Conservation (phyloP, 805 yeast species). For the Danielia reshetovae region DNA sequence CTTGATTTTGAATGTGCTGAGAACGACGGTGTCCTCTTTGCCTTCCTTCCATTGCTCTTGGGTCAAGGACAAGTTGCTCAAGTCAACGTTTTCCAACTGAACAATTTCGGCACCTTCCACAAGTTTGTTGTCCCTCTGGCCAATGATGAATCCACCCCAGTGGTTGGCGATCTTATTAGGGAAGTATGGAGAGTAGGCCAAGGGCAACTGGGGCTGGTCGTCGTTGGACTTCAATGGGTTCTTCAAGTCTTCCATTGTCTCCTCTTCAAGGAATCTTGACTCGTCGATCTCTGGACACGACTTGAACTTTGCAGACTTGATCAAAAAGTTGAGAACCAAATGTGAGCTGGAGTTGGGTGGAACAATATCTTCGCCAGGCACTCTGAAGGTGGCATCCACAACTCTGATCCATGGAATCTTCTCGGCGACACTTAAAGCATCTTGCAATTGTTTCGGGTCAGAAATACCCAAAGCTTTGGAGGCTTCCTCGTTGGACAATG, state of each 20-base stretch:
- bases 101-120: conserved; percentile 59
- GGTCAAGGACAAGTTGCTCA: conserved; percentile 50
- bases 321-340: conserved; percentile 67
- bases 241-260: conserved; percentile 60
- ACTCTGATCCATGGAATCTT: conserved; percentile 67
- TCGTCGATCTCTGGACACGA: conserved; percentile 46
- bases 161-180: conserved; percentile 49
- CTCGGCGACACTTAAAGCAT: conserved; percentile 53
- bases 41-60: conserved; percentile 50
- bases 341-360: conserved; percentile 67
- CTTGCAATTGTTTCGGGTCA: conserved; percentile 42
- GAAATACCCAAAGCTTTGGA: conserved; percentile 53
- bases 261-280: conserved; percentile 47
- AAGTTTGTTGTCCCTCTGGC: conserved; percentile 77
- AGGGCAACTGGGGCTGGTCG: conserved; percentile 66
- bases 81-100: conserved; percentile 46
- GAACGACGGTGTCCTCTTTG: conserved; percentile 33
- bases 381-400: conserved; percentile 67
- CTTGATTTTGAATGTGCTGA: conserved; percentile 76
- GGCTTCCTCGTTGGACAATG: conserved; percentile 53
- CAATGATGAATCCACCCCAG: conserved; percentile 68
- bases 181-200: conserved; percentile 69
- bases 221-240: conserved; percentile 67
- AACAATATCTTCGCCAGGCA: conserved; percentile 78
- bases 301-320: conserved; percentile 70